Conservation (phyloP, 192 early-diverging fungal genomes). For the Piromyces finnis region DNA sequence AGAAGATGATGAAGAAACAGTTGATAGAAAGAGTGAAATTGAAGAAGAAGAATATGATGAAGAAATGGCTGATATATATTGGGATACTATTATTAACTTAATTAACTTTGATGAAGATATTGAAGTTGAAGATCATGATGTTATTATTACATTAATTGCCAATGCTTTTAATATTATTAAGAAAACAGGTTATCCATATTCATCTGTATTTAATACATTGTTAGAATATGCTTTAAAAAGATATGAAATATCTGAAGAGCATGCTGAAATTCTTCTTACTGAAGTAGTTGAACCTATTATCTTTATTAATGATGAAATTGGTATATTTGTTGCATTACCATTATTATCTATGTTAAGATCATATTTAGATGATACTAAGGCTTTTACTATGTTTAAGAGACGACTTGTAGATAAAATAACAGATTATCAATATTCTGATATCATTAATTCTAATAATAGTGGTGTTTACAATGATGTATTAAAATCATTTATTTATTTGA, state of each 20-base stretch:
- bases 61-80: neutral
- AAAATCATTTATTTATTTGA: neutral
- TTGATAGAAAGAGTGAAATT: too few relatives aligned
- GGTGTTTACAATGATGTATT: neutral
- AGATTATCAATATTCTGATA: neutral
- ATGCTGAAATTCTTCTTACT: neutral
- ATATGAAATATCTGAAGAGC: neutral
- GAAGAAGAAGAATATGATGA: neutral
- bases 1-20: neutral
- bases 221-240: neutral
- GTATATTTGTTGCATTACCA: neutral
- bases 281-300: neutral
- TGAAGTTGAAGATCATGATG: neutral
- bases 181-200: neutral
- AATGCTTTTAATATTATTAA: neutral
- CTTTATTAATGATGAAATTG: neutral
- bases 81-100: neutral
- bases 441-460: neutral
- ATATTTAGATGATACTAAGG: neutral
- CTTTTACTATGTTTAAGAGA: neutral
- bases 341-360: neutral
- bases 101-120: neutral
- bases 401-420: neutral
- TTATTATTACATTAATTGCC: neutral
- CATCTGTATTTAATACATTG: neutral